Evolutionary conservation across 202 grass and related monocot genomes (phyloP), one percentile per base, ranked within the genome.

Genomic region (Zizania palustris): DNA sequence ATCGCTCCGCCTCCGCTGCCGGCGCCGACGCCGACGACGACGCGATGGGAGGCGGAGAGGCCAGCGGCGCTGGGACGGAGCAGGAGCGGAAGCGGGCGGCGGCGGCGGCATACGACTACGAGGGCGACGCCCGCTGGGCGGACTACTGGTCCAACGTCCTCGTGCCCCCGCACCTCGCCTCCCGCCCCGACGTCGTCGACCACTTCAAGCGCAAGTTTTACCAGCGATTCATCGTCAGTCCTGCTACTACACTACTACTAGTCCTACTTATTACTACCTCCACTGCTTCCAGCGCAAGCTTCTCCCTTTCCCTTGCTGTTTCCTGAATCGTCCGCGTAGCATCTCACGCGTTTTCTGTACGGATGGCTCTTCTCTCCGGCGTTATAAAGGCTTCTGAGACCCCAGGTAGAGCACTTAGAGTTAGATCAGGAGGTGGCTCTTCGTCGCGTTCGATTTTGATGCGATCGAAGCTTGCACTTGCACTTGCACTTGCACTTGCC

Each of bases 201-300:
- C 89, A 97, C 91, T 92, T 44, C 70, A 90, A 86, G 84, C 89
- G 89, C 89, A 97, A 97, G 91, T 97, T 97, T 88, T 97, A 94
- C 86, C 89, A 97, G 53, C 72, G 94, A 4, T 90, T 44, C 82
- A 81, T 97, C 82, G 94, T 97, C 42, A 76, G 86, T 22, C 0
- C 3, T 41, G 5, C 20, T 28, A 28, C 28, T 28, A 28, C 28
- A 28, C 28, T 28, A 28, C 28, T 28, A 45, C 35, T 5, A 33
- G 50, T 3, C n/a, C 37, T 14, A 35, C 35, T 11, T 53, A 3
- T 63, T 6, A 36, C 46, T 3, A 11, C 44, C 50, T 35, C 65
- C 16, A 14, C 1, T 11, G 3, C 57, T 39, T 18, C 71, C 9
- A 48, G 4, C 15, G 14, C 18, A 10, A n/a, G 41, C 62, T 15